phyloP scores from a whole-genome alignment of 495 filamentous ascomycete species.

The Penicillium steckii region DNA sequence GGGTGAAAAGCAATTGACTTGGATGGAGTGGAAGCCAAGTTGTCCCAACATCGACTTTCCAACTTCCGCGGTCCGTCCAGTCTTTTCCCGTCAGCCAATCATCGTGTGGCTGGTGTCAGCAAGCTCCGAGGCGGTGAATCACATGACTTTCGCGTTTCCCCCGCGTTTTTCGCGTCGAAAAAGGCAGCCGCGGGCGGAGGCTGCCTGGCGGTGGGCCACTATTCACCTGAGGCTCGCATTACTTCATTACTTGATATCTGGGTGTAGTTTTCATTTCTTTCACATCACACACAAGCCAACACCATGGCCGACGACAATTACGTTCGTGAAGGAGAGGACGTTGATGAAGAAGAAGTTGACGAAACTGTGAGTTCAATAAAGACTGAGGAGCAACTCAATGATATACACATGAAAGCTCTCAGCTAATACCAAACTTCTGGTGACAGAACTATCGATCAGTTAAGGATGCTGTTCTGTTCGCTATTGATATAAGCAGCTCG shows the following conservation, averaged over 20 bases:
- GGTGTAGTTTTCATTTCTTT: not conserved
- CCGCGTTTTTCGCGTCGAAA: slow-evolving; percentile 28
- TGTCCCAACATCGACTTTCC: not conserved
- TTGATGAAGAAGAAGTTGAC: slow-evolving; percentile 70
- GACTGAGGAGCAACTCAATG: not conserved
- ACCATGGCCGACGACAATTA: slow-evolving; percentile 46
- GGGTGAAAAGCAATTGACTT: not conserved
- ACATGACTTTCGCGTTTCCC: slow-evolving; percentile 41
- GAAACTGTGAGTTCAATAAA: slow-evolving; percentile 57
- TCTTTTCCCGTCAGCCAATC: slow-evolving; percentile 17
- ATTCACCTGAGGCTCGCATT: too few species aligned
- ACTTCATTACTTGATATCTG: too few species aligned
- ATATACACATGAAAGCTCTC: slow-evolving; percentile 1
- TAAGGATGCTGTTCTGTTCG: slow-evolving; percentile 96
- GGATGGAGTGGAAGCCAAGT: not conserved
- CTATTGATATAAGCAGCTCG: slow-evolving; percentile 87
- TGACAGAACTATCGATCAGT: slow-evolving; percentile 79
- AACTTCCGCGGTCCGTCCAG: slow-evolving; percentile 4
- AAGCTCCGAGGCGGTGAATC: slow-evolving; percentile 16
- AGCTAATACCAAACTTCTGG: slow-evolving; percentile 1
- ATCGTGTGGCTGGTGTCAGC: slow-evolving; percentile 26
- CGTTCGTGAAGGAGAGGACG: slow-evolving; percentile 47
- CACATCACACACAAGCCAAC: not conserved
- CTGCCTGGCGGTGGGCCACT: not conserved
- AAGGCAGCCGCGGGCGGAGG: slow-evolving; percentile 22